Conservation (phyloP, 1,284 basidiomycete species). For the Somion occarium region DNA sequence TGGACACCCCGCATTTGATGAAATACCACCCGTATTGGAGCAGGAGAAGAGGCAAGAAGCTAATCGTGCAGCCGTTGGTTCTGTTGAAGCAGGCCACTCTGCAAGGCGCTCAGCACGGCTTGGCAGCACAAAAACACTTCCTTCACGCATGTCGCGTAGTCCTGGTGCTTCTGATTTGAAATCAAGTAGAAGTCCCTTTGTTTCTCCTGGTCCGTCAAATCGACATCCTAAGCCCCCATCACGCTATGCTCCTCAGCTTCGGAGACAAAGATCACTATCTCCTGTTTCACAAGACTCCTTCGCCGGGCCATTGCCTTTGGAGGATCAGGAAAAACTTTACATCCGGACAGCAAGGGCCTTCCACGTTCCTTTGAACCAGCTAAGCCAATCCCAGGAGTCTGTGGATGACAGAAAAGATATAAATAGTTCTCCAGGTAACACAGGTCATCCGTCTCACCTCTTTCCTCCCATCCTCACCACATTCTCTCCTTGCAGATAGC, state of each 20-base stretch:
- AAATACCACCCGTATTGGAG: too few species aligned
- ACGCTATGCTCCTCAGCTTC: conserved; percentile 12
- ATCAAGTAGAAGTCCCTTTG: not conserved
- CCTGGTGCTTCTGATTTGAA: not conserved
- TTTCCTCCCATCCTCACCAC: too few species aligned
- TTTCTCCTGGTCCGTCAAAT: too few species aligned
- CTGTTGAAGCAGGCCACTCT: conserved; percentile 8
- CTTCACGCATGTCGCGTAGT: not conserved
- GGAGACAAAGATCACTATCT: conserved; percentile 32
- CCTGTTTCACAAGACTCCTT: conserved; percentile 56
- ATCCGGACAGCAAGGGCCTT: conserved; percentile 49
- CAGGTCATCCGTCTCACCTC: too few species aligned
- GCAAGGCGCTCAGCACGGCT: not conserved
- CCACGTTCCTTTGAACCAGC: conserved; percentile 51
- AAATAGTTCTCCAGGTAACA: too few species aligned
- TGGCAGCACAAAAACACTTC: not conserved
- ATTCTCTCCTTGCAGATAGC: too few species aligned
- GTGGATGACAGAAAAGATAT: not conserved
- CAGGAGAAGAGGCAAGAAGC: conserved; percentile 46
- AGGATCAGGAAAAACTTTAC: conserved; percentile 42
- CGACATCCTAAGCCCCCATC: not conserved
- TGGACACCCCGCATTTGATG: conserved; percentile 38
- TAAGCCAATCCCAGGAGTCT: conserved; percentile 27
- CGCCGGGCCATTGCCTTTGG: conserved; percentile 37
- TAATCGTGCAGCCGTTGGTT: conserved; percentile 5